Evolutionary conservation across 768 basidiomycete species (phyloP).

Genomic region (Epithele typhae): DNA sequence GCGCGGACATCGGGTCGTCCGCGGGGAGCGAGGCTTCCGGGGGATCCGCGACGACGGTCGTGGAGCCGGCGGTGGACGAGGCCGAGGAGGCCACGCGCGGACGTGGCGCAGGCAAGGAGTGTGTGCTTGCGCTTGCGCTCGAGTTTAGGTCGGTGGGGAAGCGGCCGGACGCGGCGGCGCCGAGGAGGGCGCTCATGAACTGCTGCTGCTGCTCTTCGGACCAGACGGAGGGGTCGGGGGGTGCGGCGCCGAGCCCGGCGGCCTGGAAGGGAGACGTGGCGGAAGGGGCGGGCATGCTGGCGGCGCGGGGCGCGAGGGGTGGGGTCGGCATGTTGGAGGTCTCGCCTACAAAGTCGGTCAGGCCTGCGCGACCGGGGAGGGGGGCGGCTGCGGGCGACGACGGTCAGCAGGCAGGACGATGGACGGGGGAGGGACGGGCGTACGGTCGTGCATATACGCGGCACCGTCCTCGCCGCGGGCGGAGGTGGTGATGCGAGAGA

Average conservation of each 20-base stretch:
- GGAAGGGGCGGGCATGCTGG: constrained; percentile 1
- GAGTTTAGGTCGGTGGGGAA: constrained; percentile 7
- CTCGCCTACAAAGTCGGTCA: constrained; percentile 34
- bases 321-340: constrained; percentile 29
- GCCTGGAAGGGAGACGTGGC: constrained; percentile 20
- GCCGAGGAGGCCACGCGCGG: constrained; percentile 5
- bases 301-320: constrained; percentile 12
- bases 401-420: not conserved
- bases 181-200: constrained; percentile 63
- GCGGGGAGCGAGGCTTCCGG: not conserved
- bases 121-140: not conserved
- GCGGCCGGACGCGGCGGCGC: constrained; percentile 8
- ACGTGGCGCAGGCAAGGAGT: not conserved
- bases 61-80: constrained; percentile 1
- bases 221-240: constrained; percentile 57
- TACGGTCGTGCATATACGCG: constrained; percentile 50
- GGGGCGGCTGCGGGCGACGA: constrained; percentile 35
- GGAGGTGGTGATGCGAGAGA: constrained; percentile 75
- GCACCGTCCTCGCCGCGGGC: constrained; percentile 67
- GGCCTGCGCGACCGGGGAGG: constrained; percentile 26
- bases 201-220: constrained; percentile 65
- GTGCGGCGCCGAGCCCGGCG: constrained; percentile 18
- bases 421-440: constrained; percentile 7
- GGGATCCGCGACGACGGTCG: not conserved
- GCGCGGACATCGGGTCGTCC: constrained; percentile 29